These are phyloP conservation scores for Periglandula ipomoeae DNA, from an alignment of 2,329 filamentous ascomycete genomes.

Conservation along the genomic window DNA sequence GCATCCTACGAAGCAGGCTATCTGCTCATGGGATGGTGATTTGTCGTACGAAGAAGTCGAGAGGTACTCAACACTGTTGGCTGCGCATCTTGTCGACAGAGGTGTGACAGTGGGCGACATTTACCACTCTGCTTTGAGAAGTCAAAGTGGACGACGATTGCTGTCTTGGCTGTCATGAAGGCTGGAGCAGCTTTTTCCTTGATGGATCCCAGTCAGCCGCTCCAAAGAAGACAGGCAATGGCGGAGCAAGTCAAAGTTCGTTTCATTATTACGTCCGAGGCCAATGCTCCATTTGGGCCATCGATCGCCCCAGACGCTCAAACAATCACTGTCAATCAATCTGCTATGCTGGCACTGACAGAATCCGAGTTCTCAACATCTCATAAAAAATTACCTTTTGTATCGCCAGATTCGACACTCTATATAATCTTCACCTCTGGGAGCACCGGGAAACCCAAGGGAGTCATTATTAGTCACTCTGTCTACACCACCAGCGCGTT, in stretches of 20 bases:
- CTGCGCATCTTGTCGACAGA: background rate
- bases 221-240: background rate
- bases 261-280: background rate
- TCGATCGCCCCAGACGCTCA: no score
- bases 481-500: background rate
- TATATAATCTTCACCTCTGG: background rate
- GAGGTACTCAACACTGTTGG: background rate
- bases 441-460: background rate
- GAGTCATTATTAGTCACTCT: background rate
- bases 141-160: conserved; percentile 9
- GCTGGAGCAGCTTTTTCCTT: conserved; percentile 2
- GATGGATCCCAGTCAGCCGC: conserved; percentile 1
- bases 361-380: background rate
- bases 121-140: no score
- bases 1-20: conserved; percentile 4
- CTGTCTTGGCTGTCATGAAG: conserved; percentile 10
- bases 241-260: background rate
- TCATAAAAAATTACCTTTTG: background rate
- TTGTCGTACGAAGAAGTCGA: conserved; percentile 2
- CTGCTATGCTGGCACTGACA: background rate
- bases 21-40: conserved; percentile 26
- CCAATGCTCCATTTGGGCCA: no score
- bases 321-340: background rate
- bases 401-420: background rate
- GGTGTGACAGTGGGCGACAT: conserved; percentile 1